These are phyloP conservation scores for Hyphopichia fennica DNA, from an alignment of 1,139 yeast species.

Conservation along the genomic window DNA sequence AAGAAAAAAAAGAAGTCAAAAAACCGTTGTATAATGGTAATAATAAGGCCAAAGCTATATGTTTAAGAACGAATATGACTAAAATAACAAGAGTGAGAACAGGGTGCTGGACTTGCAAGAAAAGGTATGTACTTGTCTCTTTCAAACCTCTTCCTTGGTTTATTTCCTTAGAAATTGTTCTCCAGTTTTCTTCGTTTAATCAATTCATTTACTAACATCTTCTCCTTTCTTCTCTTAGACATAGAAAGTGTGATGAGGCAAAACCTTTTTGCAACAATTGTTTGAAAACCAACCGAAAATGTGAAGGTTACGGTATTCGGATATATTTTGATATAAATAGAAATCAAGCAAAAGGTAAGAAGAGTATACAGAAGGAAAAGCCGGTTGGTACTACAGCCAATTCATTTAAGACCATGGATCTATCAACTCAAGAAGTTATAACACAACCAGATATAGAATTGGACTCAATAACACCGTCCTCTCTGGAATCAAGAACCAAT, in stretches of 20 bases:
- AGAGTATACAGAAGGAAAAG: not conserved
- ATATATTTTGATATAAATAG: constrained; percentile 49
- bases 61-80: too few relatives aligned
- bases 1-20: too few relatives aligned
- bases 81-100: constrained; percentile 50
- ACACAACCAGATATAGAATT: too few relatives aligned
- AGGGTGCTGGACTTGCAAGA: constrained; percentile 52
- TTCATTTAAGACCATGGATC: too few relatives aligned
- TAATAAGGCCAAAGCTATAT: too few relatives aligned
- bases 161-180: not conserved
- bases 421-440: too few relatives aligned
- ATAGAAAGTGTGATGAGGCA: constrained; percentile 57
- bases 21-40: too few relatives aligned
- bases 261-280: constrained; percentile 58
- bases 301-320: constrained; percentile 51
- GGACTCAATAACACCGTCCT: too few relatives aligned
- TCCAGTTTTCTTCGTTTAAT: not conserved
- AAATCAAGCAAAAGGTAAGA: not conserved
- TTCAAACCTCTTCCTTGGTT: not conserved
- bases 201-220: not conserved
- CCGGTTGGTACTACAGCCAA: too few relatives aligned
- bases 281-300: constrained; percentile 37
- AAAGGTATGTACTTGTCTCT: constrained; percentile 22
- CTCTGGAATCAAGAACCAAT: too few relatives aligned
- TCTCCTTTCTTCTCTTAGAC: constrained; percentile 18